Conservation (phyloP, 139 green algal genomes). For the Gonium pectorale region DNA sequence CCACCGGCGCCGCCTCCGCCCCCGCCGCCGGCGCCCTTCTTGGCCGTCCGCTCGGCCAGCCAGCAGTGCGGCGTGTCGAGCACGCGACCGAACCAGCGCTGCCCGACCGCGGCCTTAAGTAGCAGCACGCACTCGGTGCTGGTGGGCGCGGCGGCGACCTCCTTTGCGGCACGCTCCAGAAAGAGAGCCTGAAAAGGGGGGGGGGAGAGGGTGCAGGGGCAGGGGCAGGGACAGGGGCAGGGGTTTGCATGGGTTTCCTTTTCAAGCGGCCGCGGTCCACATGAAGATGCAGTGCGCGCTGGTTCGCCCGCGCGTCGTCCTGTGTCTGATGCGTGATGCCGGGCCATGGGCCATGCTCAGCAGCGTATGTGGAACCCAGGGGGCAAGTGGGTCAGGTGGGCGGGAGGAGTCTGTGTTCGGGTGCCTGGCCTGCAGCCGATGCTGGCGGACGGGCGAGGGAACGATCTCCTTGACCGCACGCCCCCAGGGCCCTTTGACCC, state of each 20-base stretch:
- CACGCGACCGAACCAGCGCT: slow-evolving; percentile 27
- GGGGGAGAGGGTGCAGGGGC: neutral
- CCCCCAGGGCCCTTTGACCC: too few relatives aligned
- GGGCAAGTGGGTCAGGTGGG: too few relatives aligned
- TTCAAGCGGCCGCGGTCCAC: neutral
- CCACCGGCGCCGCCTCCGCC: neutral
- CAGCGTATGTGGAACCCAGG: too few relatives aligned
- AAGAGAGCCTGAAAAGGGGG: slow-evolving; percentile 17
- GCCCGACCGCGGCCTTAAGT: slow-evolving; percentile 39
- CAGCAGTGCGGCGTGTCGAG: slow-evolving; percentile 40
- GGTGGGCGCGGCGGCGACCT: neutral
- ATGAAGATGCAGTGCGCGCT: neutral
- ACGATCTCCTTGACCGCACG: too few relatives aligned
- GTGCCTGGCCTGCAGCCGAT: too few relatives aligned
- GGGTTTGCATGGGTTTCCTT: neutral
- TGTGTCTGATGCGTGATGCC: too few relatives aligned
- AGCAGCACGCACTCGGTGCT: slow-evolving; percentile 15
- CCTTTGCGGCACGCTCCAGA: slow-evolving; percentile 17
- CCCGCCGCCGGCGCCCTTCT: slow-evolving; percentile 17
- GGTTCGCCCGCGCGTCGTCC: too few relatives aligned
- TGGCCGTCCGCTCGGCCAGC: neutral
- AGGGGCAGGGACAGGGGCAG: too few relatives aligned
- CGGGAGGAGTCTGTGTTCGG: too few relatives aligned
- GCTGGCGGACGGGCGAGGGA: too few relatives aligned
- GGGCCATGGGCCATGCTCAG: too few relatives aligned